Conservation (phyloP, 1,284 basidiomycete genomes). For the Kwoniella shivajii region DNA sequence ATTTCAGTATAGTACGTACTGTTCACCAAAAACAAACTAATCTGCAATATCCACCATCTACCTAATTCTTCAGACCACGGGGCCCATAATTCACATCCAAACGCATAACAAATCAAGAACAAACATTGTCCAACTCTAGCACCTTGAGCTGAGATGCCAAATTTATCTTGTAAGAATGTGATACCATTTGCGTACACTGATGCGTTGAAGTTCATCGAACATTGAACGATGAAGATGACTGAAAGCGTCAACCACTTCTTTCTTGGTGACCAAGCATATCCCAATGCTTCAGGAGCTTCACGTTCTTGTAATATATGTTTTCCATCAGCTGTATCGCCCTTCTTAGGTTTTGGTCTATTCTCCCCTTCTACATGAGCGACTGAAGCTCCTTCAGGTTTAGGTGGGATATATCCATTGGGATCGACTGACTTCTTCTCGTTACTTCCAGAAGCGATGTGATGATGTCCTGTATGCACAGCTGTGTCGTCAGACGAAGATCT, state of each 20-base stretch:
- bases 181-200: constrained; percentile 27
- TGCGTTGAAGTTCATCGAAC: constrained; percentile 35
- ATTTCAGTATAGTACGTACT: constrained; percentile 22
- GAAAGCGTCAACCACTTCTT: constrained; percentile 53
- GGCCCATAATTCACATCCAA: constrained; percentile 59
- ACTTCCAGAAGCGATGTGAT: too few relatives aligned
- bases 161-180: constrained; percentile 35
- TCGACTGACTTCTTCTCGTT: too few relatives aligned
- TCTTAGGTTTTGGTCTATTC: constrained; percentile 5
- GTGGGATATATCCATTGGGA: constrained; percentile 1
- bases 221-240: constrained; percentile 53
- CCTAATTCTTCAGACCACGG: constrained; percentile 68
- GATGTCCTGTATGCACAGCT: too few relatives aligned
- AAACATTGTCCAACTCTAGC: constrained; percentile 54
- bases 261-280: constrained; percentile 38
- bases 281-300: constrained; percentile 42
- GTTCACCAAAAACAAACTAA: constrained; percentile 51
- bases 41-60: constrained; percentile 61
- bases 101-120: constrained; percentile 55
- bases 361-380: constrained; percentile 3
- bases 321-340: constrained; percentile 33
- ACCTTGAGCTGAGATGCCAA: constrained; percentile 47
- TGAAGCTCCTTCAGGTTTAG: not conserved
- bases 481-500: too few relatives aligned
- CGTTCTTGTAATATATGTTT: constrained; percentile 46